Evolutionary conservation across 805 yeast genomes (phyloP), one percentile per base, ranked within the genome.

Genomic region (Komagataella phaffii): DNA sequence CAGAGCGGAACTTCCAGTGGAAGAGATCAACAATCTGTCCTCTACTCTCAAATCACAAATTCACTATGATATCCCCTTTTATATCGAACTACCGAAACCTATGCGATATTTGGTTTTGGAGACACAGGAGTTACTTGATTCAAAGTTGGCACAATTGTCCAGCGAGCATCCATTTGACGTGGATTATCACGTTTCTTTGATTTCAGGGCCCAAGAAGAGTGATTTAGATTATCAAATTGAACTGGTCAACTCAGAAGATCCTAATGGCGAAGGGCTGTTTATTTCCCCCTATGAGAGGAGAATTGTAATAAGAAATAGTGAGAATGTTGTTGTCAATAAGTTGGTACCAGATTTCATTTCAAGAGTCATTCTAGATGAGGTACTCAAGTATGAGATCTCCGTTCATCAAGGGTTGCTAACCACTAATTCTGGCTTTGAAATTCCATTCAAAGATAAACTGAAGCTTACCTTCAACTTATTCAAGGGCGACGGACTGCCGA

Each of bases 401-500:
- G 58, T 73, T 46, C 46, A 60, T 3, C 54, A 63, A 12, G 43
- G 63, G 21, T 49, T 57, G 12, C 6, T 10, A 30, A 5, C 3
- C 24, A 52, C 40, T 10, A 30, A 14, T 14, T 30, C 40, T 30
- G 40, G 40, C 5, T 30, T 30, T 8, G 40, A 30, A 30, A 30
- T 30, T 30, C 40, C 40, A 30, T 30, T 30, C 3, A 7, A 30
- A 30, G 40, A 30, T 30, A 30, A 10, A 5, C 4, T 30, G 14
- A 30, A 30, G 40, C 12, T 30, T 5, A 30, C 40, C 40, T 30
- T 30, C 40, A 30, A 30, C 4, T 30, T 30, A 5, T 30, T 30
- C 40, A 30, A 30, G 5, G 96, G 93, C 49, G 81, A 79, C 54
- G 85, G 85, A 0, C 65, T 70, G 17, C 79, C 83, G 3, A 69